A percentile compares a stretch with the other conserved stretches of the same genome.
Evolutionary conservation across 2,329 filamentous ascomycete species (phyloP).

Genomic region (Colletotrichum incanum): DNA sequence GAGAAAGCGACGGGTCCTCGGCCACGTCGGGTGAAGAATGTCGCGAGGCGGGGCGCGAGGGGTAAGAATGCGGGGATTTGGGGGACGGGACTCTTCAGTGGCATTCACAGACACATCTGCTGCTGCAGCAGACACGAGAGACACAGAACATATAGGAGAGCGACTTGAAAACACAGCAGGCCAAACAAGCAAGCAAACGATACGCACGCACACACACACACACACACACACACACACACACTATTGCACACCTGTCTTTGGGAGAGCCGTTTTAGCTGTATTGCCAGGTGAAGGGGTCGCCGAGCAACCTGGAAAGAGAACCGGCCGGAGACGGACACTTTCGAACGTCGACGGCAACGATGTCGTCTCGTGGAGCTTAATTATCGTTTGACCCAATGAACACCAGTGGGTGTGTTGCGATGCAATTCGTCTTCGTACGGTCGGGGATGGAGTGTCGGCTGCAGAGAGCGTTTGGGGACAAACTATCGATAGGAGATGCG

Average conservation of each 20-base stretch:
- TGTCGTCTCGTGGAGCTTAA: neutral
- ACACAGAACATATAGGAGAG: neutral
- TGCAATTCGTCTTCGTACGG: neutral
- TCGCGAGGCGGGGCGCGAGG: conserved; percentile 42
- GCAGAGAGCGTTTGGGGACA: neutral
- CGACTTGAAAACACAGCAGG: neutral
- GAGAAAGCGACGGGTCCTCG: conserved; percentile 20
- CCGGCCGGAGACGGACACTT: neutral
- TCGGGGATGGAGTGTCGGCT: neutral
- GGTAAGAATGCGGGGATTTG: conserved; percentile 38
- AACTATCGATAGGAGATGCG: neutral
- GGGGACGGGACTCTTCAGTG: conserved; percentile 16
- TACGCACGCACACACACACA: conserved; percentile 2
- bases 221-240: conserved; percentile 6
- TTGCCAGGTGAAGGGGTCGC: neutral
- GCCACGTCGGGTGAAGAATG: conserved; percentile 39
- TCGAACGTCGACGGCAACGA: neutral
- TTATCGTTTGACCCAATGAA: neutral
- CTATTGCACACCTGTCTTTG: conserved; percentile 19
- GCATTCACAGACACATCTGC: neutral
- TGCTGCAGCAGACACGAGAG: neutral
- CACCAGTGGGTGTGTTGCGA: neutral
- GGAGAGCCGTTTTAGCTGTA: neutral
- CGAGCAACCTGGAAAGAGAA: neutral
- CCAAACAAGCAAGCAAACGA: neutral